Evolutionary conservation across 1,284 basidiomycete species (phyloP).

Genomic region (Ustilago vetiveriae): DNA sequence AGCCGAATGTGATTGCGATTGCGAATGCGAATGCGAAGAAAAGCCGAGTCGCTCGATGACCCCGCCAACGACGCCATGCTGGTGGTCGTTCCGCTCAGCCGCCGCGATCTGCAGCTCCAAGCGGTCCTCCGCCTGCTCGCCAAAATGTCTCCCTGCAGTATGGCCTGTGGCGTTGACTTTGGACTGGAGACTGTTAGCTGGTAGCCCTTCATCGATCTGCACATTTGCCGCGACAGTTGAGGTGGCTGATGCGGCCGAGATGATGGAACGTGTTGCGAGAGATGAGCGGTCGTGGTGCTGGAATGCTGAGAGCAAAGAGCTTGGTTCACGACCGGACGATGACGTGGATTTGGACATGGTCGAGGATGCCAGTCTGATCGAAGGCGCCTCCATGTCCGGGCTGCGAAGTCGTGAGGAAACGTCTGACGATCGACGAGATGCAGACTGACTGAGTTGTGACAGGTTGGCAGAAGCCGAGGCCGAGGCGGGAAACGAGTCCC

Average conservation of each 20-base stretch:
- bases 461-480: constrained; percentile 27
- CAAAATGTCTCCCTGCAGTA: constrained; percentile 19
- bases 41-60: constrained; percentile 44
- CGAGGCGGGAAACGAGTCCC: constrained; percentile 16
- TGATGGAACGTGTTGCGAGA: constrained; percentile 20
- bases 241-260: constrained; percentile 28
- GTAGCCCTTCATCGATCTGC: constrained; percentile 38
- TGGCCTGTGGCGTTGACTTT: constrained; percentile 37
- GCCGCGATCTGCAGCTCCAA: constrained; percentile 44
- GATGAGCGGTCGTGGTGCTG: constrained; percentile 24
- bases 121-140: constrained; percentile 32
- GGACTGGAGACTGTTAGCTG: constrained; percentile 23
- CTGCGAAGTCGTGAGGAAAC: constrained; percentile 31
- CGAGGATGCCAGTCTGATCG: constrained; percentile 23
- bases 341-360: constrained; percentile 5
- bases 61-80: constrained; percentile 43
- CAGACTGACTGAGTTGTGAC: constrained; percentile 11
- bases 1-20: constrained; percentile 5
- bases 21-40: constrained; percentile 12
- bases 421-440: constrained; percentile 23
- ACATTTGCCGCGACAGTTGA: constrained; percentile 32
- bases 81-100: constrained; percentile 46
- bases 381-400: constrained; percentile 19
- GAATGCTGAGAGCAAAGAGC: constrained; percentile 14
- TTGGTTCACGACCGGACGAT: constrained; percentile 26